Evolutionary conservation across 306 rosid species (phyloP).

Genomic region (Vigna mungo): DNA sequence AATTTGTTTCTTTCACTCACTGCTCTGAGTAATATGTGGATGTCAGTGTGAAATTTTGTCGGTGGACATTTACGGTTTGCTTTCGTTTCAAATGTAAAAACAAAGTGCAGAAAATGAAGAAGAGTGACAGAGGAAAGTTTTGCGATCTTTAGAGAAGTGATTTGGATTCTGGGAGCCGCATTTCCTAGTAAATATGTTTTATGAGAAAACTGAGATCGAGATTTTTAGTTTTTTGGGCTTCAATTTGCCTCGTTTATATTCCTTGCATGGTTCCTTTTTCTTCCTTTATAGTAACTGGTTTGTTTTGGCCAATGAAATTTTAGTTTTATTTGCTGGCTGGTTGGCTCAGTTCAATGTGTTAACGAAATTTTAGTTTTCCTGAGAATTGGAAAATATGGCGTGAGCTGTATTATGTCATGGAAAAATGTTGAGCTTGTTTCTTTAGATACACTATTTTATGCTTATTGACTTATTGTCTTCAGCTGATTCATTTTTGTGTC

Average conservation of each 20-base stretch:
- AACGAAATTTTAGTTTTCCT: neutral
- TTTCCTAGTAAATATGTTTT: neutral
- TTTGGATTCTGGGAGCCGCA: neutral
- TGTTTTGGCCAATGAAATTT: neutral
- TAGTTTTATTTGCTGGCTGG: neutral
- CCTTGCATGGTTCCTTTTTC: neutral
- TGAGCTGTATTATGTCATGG: neutral
- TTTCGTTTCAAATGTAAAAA: neutral
- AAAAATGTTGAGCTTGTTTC: neutral
- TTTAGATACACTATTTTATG: neutral
- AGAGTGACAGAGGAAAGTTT: neutral
- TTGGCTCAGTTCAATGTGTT: neutral
- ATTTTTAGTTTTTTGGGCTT: neutral
- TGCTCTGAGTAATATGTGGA: neutral
- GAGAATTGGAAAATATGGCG: neutral
- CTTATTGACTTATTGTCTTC: neutral
- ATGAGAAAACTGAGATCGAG: neutral
- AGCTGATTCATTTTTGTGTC: neutral
- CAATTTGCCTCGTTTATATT: neutral
- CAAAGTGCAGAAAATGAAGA: neutral
- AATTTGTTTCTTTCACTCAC: neutral
- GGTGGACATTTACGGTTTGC: neutral
- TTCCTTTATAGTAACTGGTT: neutral
- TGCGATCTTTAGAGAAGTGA: neutral
- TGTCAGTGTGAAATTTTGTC: neutral